phyloP scores from a whole-genome alignment of 2,329 filamentous ascomycete genomes.

The Phialocephala subalpina region DNA sequence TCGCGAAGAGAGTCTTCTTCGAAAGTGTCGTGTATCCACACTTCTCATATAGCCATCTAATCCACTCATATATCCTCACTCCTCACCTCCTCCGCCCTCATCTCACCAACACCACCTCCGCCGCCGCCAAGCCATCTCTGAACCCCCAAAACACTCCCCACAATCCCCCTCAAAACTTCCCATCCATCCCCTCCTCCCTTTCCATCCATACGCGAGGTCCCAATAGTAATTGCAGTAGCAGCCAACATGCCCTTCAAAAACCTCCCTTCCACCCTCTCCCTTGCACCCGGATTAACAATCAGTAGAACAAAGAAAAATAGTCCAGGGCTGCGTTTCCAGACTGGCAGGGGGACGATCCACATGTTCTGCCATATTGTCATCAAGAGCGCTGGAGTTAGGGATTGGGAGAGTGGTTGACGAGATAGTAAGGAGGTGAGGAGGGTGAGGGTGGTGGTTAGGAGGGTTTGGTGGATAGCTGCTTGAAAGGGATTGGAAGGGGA shows the following conservation, averaged over 20 bases:
- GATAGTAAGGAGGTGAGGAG: conserved; percentile 40
- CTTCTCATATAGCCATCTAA: no score
- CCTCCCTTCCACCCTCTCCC: conserved; percentile 38
- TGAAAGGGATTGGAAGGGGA: not conserved
- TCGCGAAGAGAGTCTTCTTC: no score
- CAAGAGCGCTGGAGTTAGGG: conserved; percentile 31
- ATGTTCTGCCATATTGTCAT: conserved; percentile 39
- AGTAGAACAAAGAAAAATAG: conserved; percentile 45
- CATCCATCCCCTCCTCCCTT: conserved; percentile 26
- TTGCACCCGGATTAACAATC: conserved; percentile 38
- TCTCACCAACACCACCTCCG: conserved; percentile 11
- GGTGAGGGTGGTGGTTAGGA: conserved; percentile 33
- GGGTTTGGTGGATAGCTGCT: no score
- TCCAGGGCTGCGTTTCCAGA: conserved; percentile 44
- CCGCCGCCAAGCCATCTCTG: conserved; percentile 41
- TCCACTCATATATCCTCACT: no score
- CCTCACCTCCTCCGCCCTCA: not conserved
- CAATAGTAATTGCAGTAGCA: conserved; percentile 40
- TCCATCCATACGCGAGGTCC: conserved; percentile 34
- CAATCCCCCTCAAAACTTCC: conserved; percentile 37
- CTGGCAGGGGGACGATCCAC: conserved; percentile 37
- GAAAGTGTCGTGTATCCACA: no score
- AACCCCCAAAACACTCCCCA: conserved; percentile 42
- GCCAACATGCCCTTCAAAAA: conserved; percentile 44
- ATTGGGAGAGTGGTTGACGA: conserved; percentile 38